These are phyloP conservation scores for Starmerella potacharoeniae DNA, from an alignment of 805 yeast genomes.

Conservation along the genomic window DNA sequence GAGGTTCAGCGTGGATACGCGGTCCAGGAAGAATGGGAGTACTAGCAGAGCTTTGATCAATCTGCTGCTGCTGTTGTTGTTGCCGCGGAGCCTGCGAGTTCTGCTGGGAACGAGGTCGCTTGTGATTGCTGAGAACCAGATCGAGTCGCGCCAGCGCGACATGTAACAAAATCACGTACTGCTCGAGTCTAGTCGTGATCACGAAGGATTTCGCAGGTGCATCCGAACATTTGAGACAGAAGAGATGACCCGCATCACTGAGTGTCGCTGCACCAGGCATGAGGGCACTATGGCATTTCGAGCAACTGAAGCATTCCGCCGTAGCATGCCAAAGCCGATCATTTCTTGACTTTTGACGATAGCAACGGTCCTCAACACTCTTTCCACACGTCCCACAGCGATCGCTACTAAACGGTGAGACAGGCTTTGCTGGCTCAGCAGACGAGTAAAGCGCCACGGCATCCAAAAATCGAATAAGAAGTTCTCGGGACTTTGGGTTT, in stretches of 20 bases:
- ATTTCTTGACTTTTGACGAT: slow-evolving; percentile 31
- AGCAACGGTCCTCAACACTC: slow-evolving; percentile 78
- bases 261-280: slow-evolving; percentile 5
- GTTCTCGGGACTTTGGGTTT: slow-evolving; percentile 37
- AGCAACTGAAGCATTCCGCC: slow-evolving; percentile 54
- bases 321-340: slow-evolving; percentile 67
- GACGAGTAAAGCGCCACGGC: slow-evolving; percentile 32
- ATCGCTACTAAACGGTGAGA: slow-evolving; percentile 46
- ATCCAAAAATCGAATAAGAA: slow-evolving; percentile 45
- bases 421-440: slow-evolving; percentile 35
- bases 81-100: not conserved
- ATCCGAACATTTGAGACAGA: not conserved
- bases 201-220: slow-evolving; percentile 30
- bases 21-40: not conserved
- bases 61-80: not conserved
- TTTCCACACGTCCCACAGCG: slow-evolving; percentile 58
- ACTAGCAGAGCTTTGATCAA: not conserved
- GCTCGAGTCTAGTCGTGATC: slow-evolving; percentile 60
- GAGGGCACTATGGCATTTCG: slow-evolving; percentile 21
- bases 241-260: not conserved
- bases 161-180: slow-evolving; percentile 62
- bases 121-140: slow-evolving; percentile 32
- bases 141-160: slow-evolving; percentile 66
- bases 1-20: not conserved
- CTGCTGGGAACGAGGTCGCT: slow-evolving; percentile 10